Base-by-base conservation (phyloP, 257 asterid species). In the Solanum piurae region DNA sequence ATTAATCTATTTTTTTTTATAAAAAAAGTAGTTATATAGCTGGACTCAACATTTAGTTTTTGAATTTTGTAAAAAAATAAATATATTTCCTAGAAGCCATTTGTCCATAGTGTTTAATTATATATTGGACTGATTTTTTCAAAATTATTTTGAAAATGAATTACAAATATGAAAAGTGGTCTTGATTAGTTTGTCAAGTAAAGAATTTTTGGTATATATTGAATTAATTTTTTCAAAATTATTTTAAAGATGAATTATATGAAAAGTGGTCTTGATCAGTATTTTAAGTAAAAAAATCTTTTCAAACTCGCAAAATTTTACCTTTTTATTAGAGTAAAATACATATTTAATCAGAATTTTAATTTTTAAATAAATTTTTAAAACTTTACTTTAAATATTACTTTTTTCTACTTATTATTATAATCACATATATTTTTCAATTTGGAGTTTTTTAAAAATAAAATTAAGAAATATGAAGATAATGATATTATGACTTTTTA, bases 401-500 rank as follows among this genome's bases (percentile, higher is more conserved):
- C 2, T 31, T 2, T 69, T 71, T 71, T 20, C 9, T 36, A 76
- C 12, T 76, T 38, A 76, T 76, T 76, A 38, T 76, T 38, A 83
- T 79, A 83, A 55, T 21, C 27, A 66, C 60, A 29, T 27, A 83
- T 87, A 74, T 87, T 84, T 69, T 64, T 77, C 16, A 38, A 6
- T 77, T 37, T 18, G 68, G 66, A 58, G 38, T 55, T 84, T 64
- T 46, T 52, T 40, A 83, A 86, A 5, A 13, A 14, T 0, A 1
- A 33, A 36, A 40, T 40, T 75, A 86, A 5, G 21, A 42, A 72
- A 73, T 58, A 55, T 12, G 86, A 89, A 91, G 88, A 90, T 73
- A 91, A 86, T 91, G 89, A 88, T 88, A 87, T 60, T 89, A 64
- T 86, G 89, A 88, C 88, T 86, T 91, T 91, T 92, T 86, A 68